A percentile compares a stretch with the other conserved stretches of the same genome.
Conservation (phyloP, 2,329 filamentous ascomycete species). For the Botrytis aclada region DNA sequence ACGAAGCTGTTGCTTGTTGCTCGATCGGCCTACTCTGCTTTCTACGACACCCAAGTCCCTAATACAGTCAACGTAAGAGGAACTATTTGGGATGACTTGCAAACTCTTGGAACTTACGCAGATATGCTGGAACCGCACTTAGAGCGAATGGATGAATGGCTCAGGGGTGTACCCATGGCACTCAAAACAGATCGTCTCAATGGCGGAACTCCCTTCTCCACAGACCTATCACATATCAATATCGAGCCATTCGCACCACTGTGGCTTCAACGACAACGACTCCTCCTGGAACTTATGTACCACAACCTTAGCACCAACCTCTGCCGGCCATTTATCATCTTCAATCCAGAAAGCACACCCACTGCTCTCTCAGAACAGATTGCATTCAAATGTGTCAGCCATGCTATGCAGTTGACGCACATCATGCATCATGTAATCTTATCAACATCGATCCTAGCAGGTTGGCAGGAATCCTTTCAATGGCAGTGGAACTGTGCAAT, state of each 20-base stretch:
- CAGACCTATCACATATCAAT: conserved; percentile 38
- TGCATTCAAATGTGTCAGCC: conserved; percentile 36
- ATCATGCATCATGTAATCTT: conserved; percentile 41
- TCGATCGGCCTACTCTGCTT: conserved; percentile 35
- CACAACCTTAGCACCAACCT: conserved; percentile 42
- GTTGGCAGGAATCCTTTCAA: conserved; percentile 43
- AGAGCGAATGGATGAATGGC: conserved; percentile 37
- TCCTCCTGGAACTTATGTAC: conserved; percentile 45
- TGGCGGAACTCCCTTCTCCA: conserved; percentile 40
- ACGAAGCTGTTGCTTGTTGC: conserved; percentile 37
- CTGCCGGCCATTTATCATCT: conserved; percentile 43
- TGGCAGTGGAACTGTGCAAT: conserved; percentile 46
- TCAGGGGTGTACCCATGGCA: conserved; percentile 39
- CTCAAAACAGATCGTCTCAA: conserved; percentile 41
- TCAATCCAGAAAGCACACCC: conserved; percentile 27
- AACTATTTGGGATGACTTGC: conserved; percentile 35
- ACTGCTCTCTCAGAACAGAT: conserved; percentile 33
- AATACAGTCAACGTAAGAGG: conserved; percentile 28
- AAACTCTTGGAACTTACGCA: conserved; percentile 35
- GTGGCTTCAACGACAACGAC: conserved; percentile 45
- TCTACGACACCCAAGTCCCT: conserved; percentile 34
- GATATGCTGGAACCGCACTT: conserved; percentile 32
- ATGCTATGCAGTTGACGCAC: conserved; percentile 41
- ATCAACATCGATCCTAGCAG: conserved; percentile 38
- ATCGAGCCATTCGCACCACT: conserved; percentile 40